Conservation (phyloP, 495 filamentous ascomycete genomes). For the Thozetella sp. region DNA sequence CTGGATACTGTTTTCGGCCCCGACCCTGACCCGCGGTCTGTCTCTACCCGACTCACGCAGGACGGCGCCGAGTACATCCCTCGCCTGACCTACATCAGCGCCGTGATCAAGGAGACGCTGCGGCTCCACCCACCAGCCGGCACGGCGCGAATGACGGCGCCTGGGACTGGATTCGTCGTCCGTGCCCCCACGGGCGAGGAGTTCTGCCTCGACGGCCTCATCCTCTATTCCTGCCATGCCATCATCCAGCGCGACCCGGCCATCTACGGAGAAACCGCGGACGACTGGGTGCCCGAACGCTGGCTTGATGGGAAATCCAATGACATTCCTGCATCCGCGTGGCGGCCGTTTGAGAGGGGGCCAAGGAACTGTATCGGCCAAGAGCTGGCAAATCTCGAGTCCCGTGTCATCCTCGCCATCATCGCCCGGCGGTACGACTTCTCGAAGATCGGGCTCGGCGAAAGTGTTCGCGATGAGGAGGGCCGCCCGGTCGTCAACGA, state of each 20-base stretch:
- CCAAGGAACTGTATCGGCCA: constrained; percentile 54
- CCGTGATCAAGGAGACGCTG: constrained; percentile 49
- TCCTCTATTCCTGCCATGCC: constrained; percentile 45
- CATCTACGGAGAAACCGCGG: constrained; percentile 51
- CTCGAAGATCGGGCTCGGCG: constrained; percentile 35
- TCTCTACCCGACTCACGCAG: no score
- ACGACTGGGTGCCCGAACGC: constrained; percentile 56
- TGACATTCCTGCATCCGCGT: constrained; percentile 27
- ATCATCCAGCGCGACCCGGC: constrained; percentile 57
- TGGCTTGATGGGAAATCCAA: constrained; percentile 44
- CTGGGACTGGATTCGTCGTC: constrained; percentile 19
- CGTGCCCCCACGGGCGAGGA: constrained; percentile 56
- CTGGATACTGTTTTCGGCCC: constrained; percentile 33
- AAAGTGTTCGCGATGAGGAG: constrained; percentile 17
- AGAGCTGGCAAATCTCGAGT: constrained; percentile 40
- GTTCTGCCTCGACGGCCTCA: constrained; percentile 47
- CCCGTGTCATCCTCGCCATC: constrained; percentile 22
- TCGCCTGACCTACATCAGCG: constrained; percentile 20
- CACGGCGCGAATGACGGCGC: constrained; percentile 23
- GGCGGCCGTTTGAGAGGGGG: constrained; percentile 50
- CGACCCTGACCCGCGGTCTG: constrained; percentile 9
- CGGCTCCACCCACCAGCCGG: constrained; percentile 37
- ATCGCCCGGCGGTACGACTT: constrained; percentile 32
- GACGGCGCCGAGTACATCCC: no score
- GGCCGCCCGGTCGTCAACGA: constrained; percentile 25